These are phyloP conservation scores for Crithidia thermophila DNA, from an alignment of 208 protist species.

Conservation along the genomic window DNA sequence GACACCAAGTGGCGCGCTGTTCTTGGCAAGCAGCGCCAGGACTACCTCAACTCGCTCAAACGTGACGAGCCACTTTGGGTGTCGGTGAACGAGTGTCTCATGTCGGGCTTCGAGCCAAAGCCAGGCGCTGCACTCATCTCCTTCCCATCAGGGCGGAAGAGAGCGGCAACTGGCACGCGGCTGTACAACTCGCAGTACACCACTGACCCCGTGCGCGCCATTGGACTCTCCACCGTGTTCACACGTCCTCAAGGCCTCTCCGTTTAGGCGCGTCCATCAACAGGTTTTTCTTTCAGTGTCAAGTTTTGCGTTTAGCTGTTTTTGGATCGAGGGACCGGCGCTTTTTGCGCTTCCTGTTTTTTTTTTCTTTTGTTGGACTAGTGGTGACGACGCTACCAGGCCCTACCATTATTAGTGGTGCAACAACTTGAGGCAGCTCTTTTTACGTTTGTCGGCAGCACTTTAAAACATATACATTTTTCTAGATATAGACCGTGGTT, in stretches of 20 bases:
- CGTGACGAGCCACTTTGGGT: conserved; percentile 79
- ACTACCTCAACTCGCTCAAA: conserved; percentile 64
- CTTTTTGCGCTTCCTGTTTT: neutral
- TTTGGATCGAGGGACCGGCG: neutral
- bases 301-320: too few species aligned
- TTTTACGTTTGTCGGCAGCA: too few species aligned
- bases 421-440: too few species aligned
- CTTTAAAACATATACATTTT: too few species aligned
- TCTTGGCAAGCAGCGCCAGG: conserved; percentile 81
- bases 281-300: too few species aligned
- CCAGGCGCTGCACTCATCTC: conserved; percentile 39
- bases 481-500: neutral
- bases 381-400: too few species aligned
- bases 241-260: conserved; percentile 74
- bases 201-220: conserved; percentile 85
- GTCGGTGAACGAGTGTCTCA: conserved; percentile 88
- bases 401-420: too few species aligned
- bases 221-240: conserved; percentile 77
- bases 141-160: conserved; percentile 29
- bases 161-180: conserved; percentile 27
- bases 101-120: conserved; percentile 84
- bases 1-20: conserved; percentile 88
- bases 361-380: conserved; percentile 15
- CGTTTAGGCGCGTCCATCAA: conserved; percentile 41
- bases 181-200: conserved; percentile 92